Evolutionary conservation across 2,329 filamentous ascomycete species (phyloP), one percentile per base, ranked within the genome.

Genomic region (Claviceps purpurea): DNA sequence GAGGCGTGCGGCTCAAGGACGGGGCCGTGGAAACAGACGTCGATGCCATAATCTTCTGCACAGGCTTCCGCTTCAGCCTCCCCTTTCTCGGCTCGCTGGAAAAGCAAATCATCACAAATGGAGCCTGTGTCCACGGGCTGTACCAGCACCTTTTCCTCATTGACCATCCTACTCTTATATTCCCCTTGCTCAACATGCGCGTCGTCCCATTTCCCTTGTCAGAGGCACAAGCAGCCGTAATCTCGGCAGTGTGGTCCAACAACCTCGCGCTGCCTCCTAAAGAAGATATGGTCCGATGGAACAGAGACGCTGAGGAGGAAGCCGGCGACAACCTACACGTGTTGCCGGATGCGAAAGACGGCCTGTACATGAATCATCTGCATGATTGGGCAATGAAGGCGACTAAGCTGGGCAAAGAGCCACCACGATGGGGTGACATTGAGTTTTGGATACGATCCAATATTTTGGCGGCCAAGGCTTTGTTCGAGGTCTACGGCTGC

Each of bases 191-290:
- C 41, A 83, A 86, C 16, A 84, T 89, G 62, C 85, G 85, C 58
- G 79, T 93, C n/a, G 85, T 94, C n/a, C 91, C 91, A 0, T 95
- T 95, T 64, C 84, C 87, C 0, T 61, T 93, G 1, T 77, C 83
- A 0, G 89, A 96, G 68, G 81, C 79, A 5, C 90, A 96, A 66
- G 81, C 82, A 1, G 85, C 89, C 0, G 78, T 87, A 0, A 74
- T 94, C 46, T 81, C 89, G 2, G 79, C 87, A 1, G 77, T 90
- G 0, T 95, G 87, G 78, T 79, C 87, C 1, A 85, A 86, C 38
- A 70, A 79, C 1, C 70, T 95, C 1, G 56, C 68, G 0, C 70
- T 95, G 8, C 89, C 89, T 0, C 62, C 77, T 0, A 64, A 64
- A 1, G 62, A 70, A 0, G 79, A 81, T 50, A 94, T 96, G 84